These are phyloP conservation scores for Paraphysoderma sedebokerense DNA, from an alignment of 371 early-diverging fungal species.

Conservation along the genomic window DNA sequence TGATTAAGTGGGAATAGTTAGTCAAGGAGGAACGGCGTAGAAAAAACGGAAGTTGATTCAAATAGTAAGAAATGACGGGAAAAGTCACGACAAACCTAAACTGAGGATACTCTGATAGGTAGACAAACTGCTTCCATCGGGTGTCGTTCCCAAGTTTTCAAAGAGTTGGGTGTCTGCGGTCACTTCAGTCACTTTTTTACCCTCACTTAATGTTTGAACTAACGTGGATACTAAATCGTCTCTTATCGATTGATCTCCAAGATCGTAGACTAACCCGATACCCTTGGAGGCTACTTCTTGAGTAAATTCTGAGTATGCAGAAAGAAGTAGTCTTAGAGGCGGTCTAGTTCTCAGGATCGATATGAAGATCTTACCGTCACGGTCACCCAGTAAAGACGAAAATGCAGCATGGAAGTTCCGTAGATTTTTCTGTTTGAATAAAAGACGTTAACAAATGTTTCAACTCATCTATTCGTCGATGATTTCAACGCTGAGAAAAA, in stretches of 20 bases:
- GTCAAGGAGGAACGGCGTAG: no score
- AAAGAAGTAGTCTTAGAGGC: background rate
- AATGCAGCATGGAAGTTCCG: slow-evolving; percentile 45
- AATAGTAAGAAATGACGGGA: no score
- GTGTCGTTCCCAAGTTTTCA: slow-evolving; percentile 52
- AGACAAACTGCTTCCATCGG: slow-evolving; percentile 59
- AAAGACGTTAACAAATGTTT: background rate
- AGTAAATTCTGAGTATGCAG: slow-evolving; percentile 30
- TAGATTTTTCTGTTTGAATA: slow-evolving; percentile 18
- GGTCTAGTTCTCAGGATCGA: slow-evolving; percentile 3
- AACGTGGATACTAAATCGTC: slow-evolving; percentile 31
- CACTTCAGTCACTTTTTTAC: slow-evolving; percentile 21
- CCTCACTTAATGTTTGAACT: slow-evolving; percentile 28
- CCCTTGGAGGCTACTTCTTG: slow-evolving; percentile 77
- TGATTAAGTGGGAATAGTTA: no score
- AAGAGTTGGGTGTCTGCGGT: slow-evolving; percentile 62
- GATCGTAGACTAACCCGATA: slow-evolving; percentile 68
- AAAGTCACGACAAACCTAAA: no score
- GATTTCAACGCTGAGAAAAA: no score
- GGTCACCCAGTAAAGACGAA: slow-evolving; percentile 54
- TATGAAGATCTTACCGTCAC: slow-evolving; percentile 35
- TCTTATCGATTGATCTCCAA: slow-evolving; percentile 51
- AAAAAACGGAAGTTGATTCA: no score
- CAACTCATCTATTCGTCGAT: no score
- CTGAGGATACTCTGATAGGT: slow-evolving; percentile 74